Base-by-base conservation (phyloP, 2,329 filamentous ascomycete species). In the Trichophyton benhamiae region DNA sequence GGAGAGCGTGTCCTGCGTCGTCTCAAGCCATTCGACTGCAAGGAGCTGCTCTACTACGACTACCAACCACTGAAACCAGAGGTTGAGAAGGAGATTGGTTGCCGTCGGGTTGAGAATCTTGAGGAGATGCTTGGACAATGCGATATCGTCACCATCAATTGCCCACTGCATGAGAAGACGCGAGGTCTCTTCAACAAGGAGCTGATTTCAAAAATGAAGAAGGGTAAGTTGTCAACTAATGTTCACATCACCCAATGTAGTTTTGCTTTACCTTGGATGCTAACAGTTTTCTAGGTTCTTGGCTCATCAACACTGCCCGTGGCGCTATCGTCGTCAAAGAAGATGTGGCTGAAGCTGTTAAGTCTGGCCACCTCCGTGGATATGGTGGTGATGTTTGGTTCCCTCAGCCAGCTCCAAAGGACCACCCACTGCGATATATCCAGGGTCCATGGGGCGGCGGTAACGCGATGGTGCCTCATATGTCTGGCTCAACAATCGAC, bases 241-340 rank as follows among this genome's bases (percentile, higher is more conserved):
- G 25, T 22, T 49, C n/a, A 27, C 46, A 7, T 30, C 6, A 30
- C 27, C 27, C 27, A 1, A 30, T 30, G 8, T 48, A 22, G 20
- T 15, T 15, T 38, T 15, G 9, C 25, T 49, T 49, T 42, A n/a
- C 57, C 44, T 33, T 20, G 3, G 20, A 57, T 60, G 57, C 38
- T 64, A 61, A 66, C 63, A 27, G 42, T 36, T 42, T 52, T 9
- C 53, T 62, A 88, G 87, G 91, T 71, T 88, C 91, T 46, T 97
- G 94, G 89, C 88, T 99, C 74, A 81, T 99, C 80, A 99, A 99
- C 87, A 99, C 94, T 38, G 94, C 94, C 69, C 94, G 94, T 76
- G 94, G 94, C 72, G 94, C 94, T 77, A 99, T 99, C 74, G 91
- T 99, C 70, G 92, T 97, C 80, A 97, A 97, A 85, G 92, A 97